Evolutionary conservation across 148 eudicot genomes (phyloP).

Genomic region (Pharnaceum exiguum): DNA sequence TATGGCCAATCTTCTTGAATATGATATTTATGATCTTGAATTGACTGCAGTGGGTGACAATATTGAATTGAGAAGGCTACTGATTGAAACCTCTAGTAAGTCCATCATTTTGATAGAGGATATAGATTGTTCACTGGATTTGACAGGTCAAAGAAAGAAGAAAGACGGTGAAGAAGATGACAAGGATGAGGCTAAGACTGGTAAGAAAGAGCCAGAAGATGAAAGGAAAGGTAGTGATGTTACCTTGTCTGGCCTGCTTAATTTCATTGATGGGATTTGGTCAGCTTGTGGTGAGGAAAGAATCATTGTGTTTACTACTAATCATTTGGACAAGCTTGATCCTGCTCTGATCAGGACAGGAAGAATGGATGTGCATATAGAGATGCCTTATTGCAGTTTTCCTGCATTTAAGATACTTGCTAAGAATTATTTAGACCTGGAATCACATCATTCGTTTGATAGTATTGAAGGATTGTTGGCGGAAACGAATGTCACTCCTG

Average conservation of each 20-base stretch:
- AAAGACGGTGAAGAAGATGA: conserved; percentile 10
- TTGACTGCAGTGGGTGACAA: conserved; percentile 32
- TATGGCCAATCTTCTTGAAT: conserved; percentile 42
- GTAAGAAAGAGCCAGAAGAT: neutral
- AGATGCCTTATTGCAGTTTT: conserved; percentile 31
- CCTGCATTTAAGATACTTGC: conserved; percentile 38
- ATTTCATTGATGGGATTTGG: conserved; percentile 43
- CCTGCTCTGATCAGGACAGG: conserved; percentile 36
- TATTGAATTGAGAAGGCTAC: conserved; percentile 22
- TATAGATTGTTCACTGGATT: conserved; percentile 40
- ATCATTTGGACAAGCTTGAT: conserved; percentile 29
- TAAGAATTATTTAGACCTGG: conserved; percentile 28
- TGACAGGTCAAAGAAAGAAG: conserved; percentile 36
- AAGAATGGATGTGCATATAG: conserved; percentile 39
- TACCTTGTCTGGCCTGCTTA: conserved; percentile 37
- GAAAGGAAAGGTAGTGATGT: conserved; percentile 27
- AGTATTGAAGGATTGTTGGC: conserved; percentile 15
- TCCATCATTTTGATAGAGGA: conserved; percentile 40
- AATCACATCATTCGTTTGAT: conserved; percentile 28
- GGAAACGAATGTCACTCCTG: conserved; percentile 30
- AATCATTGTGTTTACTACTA: conserved; percentile 33
- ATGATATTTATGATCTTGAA: conserved; percentile 46
- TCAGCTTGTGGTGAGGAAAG: conserved; percentile 39
- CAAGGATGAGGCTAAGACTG: conserved; percentile 2
- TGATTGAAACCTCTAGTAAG: conserved; percentile 32